phyloP scores from a whole-genome alignment of 495 filamentous ascomycete species.

The Aspergillus indologenus region DNA sequence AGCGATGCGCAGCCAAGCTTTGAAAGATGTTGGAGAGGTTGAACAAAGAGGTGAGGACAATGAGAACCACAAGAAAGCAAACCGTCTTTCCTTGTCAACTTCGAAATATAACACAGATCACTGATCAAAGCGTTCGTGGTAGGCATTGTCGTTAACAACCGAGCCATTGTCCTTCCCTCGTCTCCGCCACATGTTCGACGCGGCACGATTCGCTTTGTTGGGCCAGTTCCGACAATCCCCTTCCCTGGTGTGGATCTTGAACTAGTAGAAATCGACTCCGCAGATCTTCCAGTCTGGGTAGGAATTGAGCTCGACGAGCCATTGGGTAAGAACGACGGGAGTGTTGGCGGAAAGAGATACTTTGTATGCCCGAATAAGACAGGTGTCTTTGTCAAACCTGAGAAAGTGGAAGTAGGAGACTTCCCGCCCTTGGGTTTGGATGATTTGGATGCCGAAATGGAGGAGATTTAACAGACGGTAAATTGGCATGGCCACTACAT shows the following conservation, averaged over 20 bases:
- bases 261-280: constrained; percentile 23
- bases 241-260: constrained; percentile 39
- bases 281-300: constrained; percentile 66
- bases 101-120: neutral
- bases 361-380: constrained; percentile 69
- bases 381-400: constrained; percentile 86
- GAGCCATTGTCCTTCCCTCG: constrained; percentile 44
- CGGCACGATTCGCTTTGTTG: constrained; percentile 81
- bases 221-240: constrained; percentile 78
- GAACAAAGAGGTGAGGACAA: constrained; percentile 49
- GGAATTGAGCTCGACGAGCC: constrained; percentile 85
- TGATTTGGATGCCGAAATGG: constrained; percentile 74
- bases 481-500: neutral
- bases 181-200: constrained; percentile 62
- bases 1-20: constrained; percentile 64
- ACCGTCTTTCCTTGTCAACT: neutral
- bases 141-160: constrained; percentile 35
- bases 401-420: constrained; percentile 85
- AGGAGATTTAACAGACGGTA: constrained; percentile 62
- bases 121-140: neutral
- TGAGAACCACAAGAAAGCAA: neutral
- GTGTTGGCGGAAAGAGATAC: constrained; percentile 71
- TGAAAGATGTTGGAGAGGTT: constrained; percentile 63
- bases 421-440: constrained; percentile 60
- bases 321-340: constrained; percentile 86